phyloP scores from a whole-genome alignment of 306 rosid species.

The Purshia tridentata region DNA sequence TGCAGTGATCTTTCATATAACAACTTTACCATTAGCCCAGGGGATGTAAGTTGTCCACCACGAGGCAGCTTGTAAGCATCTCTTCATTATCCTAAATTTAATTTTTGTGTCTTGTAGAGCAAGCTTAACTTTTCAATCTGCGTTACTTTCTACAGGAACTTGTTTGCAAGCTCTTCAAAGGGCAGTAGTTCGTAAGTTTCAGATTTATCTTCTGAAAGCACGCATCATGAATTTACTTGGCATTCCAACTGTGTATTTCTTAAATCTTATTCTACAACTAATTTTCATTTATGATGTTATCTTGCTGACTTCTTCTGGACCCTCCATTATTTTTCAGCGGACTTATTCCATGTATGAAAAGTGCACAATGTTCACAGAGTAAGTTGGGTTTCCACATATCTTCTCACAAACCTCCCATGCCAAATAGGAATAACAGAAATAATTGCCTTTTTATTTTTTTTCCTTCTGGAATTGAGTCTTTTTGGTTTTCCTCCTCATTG shows the following conservation, averaged over 20 bases:
- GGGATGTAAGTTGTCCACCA: conserved; percentile 40
- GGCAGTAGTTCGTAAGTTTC: conserved; percentile 51
- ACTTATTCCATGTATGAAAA: too few species aligned
- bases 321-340: conserved; percentile 31
- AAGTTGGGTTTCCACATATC: conserved; percentile 21
- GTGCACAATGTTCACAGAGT: conserved; percentile 39
- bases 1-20: conserved; percentile 61
- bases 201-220: not conserved
- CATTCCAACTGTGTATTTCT: not conserved
- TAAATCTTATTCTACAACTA: conserved; percentile 1
- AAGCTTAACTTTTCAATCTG: not conserved
- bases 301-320: conserved; percentile 29
- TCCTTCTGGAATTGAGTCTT: not conserved
- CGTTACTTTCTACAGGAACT: conserved; percentile 40
- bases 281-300: not conserved
- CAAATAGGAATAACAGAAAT: not conserved
- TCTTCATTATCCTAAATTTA: conserved; percentile 1
- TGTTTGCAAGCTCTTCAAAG: conserved; percentile 50
- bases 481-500: not conserved
- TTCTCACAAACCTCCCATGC: not conserved
- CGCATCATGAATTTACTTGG: not conserved
- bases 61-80: conserved; percentile 46
- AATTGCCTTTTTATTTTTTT: not conserved
- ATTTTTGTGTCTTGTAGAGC: not conserved
- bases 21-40: conserved; percentile 38